These are phyloP conservation scores for Pulveroboletus sp. DNA, from an alignment of 768 basidiomycete genomes.

Conservation along the genomic window DNA sequence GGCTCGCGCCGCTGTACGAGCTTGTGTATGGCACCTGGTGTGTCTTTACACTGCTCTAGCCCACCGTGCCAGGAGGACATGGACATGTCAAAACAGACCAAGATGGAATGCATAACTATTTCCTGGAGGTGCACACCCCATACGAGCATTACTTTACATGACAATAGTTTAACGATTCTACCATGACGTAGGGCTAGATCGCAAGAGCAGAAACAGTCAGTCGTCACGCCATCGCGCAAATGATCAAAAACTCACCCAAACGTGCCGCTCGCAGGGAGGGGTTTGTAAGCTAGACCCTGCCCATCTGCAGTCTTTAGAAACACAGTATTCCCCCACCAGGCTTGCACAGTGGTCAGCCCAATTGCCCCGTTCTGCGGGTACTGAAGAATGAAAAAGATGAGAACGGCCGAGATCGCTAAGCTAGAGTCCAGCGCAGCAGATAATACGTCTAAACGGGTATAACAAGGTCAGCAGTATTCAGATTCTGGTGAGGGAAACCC, in stretches of 20 bases:
- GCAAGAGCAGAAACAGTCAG: neutral
- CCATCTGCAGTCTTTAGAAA: conserved; percentile 23
- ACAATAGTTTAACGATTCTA: neutral
- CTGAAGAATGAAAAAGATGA: conserved; percentile 62
- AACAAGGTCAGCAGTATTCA: conserved; percentile 14
- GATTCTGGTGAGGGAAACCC: neutral
- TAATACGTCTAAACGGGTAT: conserved; percentile 43
- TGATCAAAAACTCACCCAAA: conserved; percentile 24
- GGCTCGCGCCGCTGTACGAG: too few relatives aligned
- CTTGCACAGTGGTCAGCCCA: conserved; percentile 45
- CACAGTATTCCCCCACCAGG: conserved; percentile 70
- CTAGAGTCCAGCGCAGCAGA: conserved; percentile 71
- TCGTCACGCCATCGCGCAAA: neutral
- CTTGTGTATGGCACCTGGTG: too few relatives aligned
- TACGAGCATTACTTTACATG: neutral
- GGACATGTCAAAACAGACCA: conserved; percentile 4
- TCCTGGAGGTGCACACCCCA: neutral
- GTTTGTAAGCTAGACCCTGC: conserved; percentile 5
- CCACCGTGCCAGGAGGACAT: conserved; percentile 29
- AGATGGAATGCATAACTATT: too few relatives aligned
- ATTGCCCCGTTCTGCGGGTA: conserved; percentile 60
- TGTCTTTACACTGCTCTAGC: conserved; percentile 6
- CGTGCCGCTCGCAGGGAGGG: conserved; percentile 12
- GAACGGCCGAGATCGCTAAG: conserved; percentile 50
- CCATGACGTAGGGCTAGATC: conserved; percentile 12